Evolutionary conservation across 306 rosid species (phyloP), one percentile per base, ranked within the genome.

Genomic region (Ziziphus jujuba): DNA sequence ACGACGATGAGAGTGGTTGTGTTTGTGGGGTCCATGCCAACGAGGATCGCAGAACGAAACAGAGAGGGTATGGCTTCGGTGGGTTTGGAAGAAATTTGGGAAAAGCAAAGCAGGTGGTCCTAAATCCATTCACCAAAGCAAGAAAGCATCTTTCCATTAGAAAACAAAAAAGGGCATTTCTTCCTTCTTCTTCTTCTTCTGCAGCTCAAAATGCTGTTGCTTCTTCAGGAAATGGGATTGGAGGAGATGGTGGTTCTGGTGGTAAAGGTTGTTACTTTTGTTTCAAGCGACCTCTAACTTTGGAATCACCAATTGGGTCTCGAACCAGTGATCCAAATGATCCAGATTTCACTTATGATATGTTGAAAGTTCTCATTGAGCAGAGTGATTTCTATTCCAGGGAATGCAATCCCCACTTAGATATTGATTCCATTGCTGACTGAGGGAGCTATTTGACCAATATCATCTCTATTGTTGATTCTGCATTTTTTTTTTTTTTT

Each of bases 371-470:
- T 74, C 72, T 92, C 15, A 71, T 92, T 7, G 92, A 92, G 69
- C 84, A 54, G 36, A 92, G 84, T 74, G 90, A 85, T 79, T 92
- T 92, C 65, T 79, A 65, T 79, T 85, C 89, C 55, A 84, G 71
- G 65, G 85, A 89, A 38, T 85, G 89, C 86, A 89, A 92, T 84
- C 72, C 88, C 35, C 96, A 89, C 73, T 40, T 82, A 35, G 72
- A 80, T 61, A 77, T 59, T 68, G 62, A 35, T 56, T 20, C 19
- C 20, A 40, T 60, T 47, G 9, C 7, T 28, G 73, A 54, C 43
- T 59, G 79, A 60, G 52, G 52, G 53, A 48, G 21, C 24, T 61
- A 38, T 1, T 13, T 59, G 1, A 50, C 51, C 22, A 40, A 22
- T 73, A 48, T n/a, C 31, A 12, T 33, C 15, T 44, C 28, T 47